Evolutionary conservation across 2,329 filamentous ascomycete genomes (phyloP).

Genomic region (Paraphaeosphaeria minitans): DNA sequence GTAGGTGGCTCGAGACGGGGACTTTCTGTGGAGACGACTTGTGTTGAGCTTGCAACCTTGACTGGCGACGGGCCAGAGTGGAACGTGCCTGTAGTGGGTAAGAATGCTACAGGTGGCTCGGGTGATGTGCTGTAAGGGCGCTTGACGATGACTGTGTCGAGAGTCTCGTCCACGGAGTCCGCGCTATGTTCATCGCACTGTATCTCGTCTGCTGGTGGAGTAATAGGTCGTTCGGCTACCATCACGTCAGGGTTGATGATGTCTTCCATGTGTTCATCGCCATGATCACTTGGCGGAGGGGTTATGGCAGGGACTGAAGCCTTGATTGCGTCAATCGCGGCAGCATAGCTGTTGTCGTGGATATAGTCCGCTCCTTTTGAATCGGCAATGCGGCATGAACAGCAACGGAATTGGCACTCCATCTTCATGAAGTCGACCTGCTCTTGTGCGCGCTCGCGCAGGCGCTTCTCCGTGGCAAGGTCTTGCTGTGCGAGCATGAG

Average conservation of each 20-base stretch:
- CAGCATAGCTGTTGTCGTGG: conserved; percentile 43
- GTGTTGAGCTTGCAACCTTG: conserved; percentile 24
- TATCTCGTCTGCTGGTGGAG: conserved; percentile 26
- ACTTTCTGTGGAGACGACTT: conserved; percentile 18
- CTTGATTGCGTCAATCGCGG: conserved; percentile 46
- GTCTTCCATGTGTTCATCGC: conserved; percentile 47
- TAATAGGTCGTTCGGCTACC: conserved; percentile 25
- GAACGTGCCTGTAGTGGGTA: conserved; percentile 48
- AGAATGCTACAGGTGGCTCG: conserved; percentile 40
- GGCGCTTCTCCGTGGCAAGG: conserved; percentile 58
- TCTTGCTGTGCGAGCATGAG: conserved; percentile 57
- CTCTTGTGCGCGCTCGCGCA: conserved; percentile 72
- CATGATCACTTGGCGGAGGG: conserved; percentile 67
- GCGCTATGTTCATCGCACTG: background rate
- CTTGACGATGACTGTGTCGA: conserved; percentile 18
- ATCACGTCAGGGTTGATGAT: conserved; percentile 29
- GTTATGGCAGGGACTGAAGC: conserved; percentile 61
- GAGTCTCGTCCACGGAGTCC: conserved; percentile 9
- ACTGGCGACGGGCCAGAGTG: conserved; percentile 38
- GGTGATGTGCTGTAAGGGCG: conserved; percentile 15
- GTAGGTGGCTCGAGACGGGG: conserved; percentile 20
- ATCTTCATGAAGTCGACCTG: conserved; percentile 77
- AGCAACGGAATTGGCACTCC: conserved; percentile 72
- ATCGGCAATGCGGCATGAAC: conserved; percentile 59
- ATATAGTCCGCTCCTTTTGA: conserved; percentile 47